These are phyloP conservation scores for Xylaria polymorpha DNA, from an alignment of 2,329 filamentous ascomycete genomes.

Conservation along the genomic window DNA sequence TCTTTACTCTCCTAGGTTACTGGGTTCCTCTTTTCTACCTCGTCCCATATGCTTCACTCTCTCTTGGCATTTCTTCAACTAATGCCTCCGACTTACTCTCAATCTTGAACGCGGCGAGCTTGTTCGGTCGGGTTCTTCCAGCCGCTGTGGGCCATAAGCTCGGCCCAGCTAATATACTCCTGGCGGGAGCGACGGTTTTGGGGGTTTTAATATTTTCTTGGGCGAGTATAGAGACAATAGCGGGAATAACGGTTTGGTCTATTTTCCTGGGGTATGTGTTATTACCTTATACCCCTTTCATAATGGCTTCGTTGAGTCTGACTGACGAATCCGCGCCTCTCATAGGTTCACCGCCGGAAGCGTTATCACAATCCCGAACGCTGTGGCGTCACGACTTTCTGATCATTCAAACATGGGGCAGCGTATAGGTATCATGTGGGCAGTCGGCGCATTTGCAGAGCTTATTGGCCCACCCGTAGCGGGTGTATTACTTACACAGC, in stretches of 20 bases:
- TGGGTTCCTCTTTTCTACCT: constrained; percentile 32
- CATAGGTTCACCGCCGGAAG: constrained; percentile 23
- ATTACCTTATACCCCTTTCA: neutral
- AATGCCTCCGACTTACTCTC: constrained; percentile 21
- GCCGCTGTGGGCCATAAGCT: constrained; percentile 13
- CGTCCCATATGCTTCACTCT: constrained; percentile 26
- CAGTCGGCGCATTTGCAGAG: constrained; percentile 19
- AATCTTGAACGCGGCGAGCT: constrained; percentile 27
- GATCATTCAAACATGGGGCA: constrained; percentile 18
- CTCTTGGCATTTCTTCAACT: constrained; percentile 4
- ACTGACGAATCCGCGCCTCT: neutral
- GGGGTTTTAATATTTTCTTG: constrained; percentile 19
- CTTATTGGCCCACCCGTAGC: constrained; percentile 26
- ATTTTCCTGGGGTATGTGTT: constrained; percentile 27
- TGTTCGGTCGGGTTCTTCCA: constrained; percentile 32
- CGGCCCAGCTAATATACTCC: constrained; percentile 28
- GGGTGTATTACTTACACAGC: constrained; percentile 20
- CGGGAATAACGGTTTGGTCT: constrained; percentile 24
- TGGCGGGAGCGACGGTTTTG: constrained; percentile 13
- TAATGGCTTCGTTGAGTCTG: neutral
- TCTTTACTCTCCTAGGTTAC: constrained; percentile 24
- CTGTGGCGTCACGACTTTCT: constrained; percentile 20
- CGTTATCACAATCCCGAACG: constrained; percentile 31
- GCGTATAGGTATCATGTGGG: constrained; percentile 31
- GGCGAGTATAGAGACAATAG: neutral